phyloP scores from a whole-genome alignment of 306 rosid genomes.

The Betula pendula region DNA sequence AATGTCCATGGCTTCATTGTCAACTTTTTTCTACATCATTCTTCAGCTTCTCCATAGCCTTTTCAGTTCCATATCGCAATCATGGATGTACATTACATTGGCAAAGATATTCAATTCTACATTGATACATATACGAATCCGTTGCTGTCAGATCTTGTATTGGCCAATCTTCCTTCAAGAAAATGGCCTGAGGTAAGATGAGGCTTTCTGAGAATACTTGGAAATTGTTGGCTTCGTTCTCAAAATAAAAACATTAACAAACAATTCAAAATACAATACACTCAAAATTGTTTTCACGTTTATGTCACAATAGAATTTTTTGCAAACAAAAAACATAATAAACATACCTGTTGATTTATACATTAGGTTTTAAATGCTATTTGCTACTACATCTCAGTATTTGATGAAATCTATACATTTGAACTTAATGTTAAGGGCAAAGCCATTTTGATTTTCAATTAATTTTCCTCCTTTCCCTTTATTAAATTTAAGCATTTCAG shows the following conservation, averaged over 20 bases:
- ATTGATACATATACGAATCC: conserved; percentile 61
- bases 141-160: conserved; percentile 79
- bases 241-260: no score
- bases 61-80: conserved; percentile 46
- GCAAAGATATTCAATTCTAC: conserved; percentile 53
- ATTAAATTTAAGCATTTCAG: neutral
- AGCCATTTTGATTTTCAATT: neutral
- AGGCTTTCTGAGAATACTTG: conserved; percentile 7
- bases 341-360: neutral
- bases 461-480: neutral
- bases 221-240: conserved; percentile 5
- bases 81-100: conserved; percentile 53
- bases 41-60: conserved; percentile 60
- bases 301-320: no score
- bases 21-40: conserved; percentile 56
- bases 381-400: conserved; percentile 5
- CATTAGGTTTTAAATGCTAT: conserved; percentile 26
- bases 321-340: no score
- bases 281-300: no score
- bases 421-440: neutral
- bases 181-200: conserved; percentile 65
- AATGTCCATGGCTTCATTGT: conserved; percentile 60
- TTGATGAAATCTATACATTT: conserved; percentile 23
- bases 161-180: conserved; percentile 90
- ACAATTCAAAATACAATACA: no score